Base-by-base conservation (phyloP, 2,329 filamentous ascomycete species). In the Nemania abortiva region DNA sequence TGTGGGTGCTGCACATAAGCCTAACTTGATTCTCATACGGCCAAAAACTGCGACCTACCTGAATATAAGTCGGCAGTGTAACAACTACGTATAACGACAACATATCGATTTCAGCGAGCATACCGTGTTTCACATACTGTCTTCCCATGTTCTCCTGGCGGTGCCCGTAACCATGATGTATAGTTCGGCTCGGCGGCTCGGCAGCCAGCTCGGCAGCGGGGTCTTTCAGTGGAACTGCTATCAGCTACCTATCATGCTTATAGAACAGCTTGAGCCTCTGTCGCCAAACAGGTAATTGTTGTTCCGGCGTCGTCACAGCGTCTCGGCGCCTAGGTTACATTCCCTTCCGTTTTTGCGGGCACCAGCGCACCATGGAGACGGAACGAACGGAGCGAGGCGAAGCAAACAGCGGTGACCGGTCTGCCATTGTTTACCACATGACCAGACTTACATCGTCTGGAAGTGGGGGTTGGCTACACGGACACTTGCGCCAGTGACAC, bases 161-260 rank as follows among this genome's bases (percentile, higher is more conserved):
- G 50, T 69, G 66, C 63, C 66, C 53, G 57, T 58, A 37, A 49
- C 57, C 24, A 31, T 52, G 34, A 52, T 64, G 22, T 27, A 22
- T 65, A 69, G 62, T 39, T 66, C 56, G 66, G 63, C 66, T 24
- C 47, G 47, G 47, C 49, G 49, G 49, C 49, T 67, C 63, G 54
- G 67, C 63, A 52, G 63, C 67, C 63, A 52, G 63, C 67, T 69
- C 58, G 63, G 67, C 67, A 65, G 67, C 37, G 67, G 67, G 27
- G 67, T 63, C 42, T 31, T 22, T 29, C 11, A 54, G 58, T 63
- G 58, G 55, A 42, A 45, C n/a, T 27, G 55, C 47, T 15, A 45
- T 60, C 52, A 34, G 29, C 45, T 42, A 42, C 39, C 13, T 27
- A 27, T 27, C 24, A 27, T 27, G 24, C 24, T 27, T 42, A 31